Evolutionary conservation across 2,329 filamentous ascomycete genomes (phyloP), one percentile per base, ranked within the genome.

Genomic region (Huntiella abstrusa): DNA sequence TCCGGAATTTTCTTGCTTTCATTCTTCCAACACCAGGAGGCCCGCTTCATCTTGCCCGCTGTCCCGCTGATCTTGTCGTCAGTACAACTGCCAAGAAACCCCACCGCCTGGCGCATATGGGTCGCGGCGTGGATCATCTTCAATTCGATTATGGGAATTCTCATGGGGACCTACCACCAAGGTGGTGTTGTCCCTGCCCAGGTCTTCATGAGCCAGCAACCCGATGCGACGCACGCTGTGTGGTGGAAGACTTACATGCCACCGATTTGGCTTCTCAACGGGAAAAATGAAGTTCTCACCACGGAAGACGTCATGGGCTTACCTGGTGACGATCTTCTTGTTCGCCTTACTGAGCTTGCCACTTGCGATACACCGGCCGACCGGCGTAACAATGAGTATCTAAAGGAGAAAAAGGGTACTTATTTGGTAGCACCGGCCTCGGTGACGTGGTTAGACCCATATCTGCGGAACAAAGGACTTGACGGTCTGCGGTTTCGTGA

Each of bases 211-310:
- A 80, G 76, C 55, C 73, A 72, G 46, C 77, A 82, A 52, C 68
- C 73, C 4, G 77, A 80, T 52, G 75, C 80, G 6, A 77, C 75
- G 1, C 69, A 79, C 33, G 79, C 78, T 3, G 68, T 83, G 43
- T 88, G 83, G 83, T 88, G 83, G 83, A 87, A 86, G 59, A 87
- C 83, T 1, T 87, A 87, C 57, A 82, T 77, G 57, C 83, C 83
- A 13, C 83, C 83, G 0, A 78, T 80, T 33, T 88, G 83, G 81
- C 68, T 88, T 15, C 65, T 87, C 5, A 80, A 85, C 52, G 78
- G 80, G 46, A 82, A 81, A 59, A 85, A 82, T 52, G 71, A 77
- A 53, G 69, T 81, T 7, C 62, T 86, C n/a, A 68, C 64, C 28
- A 87, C 82, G 1, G 67, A 69, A 49, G 83, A 87, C 55, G 65